Percentiles rank a stretch among this genome's conserved stretches.
These are phyloP conservation scores for Hypoxylon rubiginosum DNA, from an alignment of 2,329 filamentous ascomycete species.

Conservation along the genomic window DNA sequence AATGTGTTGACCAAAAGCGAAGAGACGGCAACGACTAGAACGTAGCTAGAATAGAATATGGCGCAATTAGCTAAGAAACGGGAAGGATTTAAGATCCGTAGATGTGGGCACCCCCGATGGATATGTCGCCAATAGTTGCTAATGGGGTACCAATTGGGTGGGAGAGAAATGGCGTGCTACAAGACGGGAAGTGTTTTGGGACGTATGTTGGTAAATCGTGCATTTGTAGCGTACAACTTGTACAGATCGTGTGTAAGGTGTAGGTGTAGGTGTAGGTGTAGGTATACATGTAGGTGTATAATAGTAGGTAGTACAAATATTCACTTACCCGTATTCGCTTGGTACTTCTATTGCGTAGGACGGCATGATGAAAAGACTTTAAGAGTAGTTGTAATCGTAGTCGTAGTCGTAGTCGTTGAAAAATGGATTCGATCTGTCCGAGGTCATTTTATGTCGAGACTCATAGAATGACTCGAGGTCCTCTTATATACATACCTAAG, in stretches of 20 bases:
- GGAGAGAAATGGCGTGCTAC: constrained; percentile 2
- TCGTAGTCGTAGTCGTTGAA: background rate
- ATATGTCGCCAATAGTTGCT: background rate
- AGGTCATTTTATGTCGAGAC: background rate
- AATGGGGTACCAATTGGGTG: constrained; percentile 12
- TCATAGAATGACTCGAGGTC: constrained; percentile 4
- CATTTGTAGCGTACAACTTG: background rate
- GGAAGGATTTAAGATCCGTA: constrained; percentile 8
- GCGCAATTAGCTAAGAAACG: constrained; percentile 21
- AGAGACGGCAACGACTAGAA: constrained; percentile 69
- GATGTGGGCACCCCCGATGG: background rate
- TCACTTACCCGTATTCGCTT: constrained; percentile 64
- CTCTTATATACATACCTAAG: constrained; percentile 16
- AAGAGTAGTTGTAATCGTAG: no score
- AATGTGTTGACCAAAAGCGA: constrained; percentile 70
- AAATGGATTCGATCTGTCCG: background rate
- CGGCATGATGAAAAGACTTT: constrained; percentile 53
- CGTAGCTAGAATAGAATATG: constrained; percentile 66
- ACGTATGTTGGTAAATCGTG: background rate
- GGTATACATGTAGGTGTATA: no score
- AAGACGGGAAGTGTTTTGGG: no score
- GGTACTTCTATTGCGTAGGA: constrained; percentile 60
- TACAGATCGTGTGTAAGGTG: background rate
- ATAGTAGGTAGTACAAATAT: constrained; percentile 3
- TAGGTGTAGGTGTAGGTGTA: no score